Evolutionary conservation across 306 rosid genomes (phyloP).

Genomic region (Lagenaria siceraria): DNA sequence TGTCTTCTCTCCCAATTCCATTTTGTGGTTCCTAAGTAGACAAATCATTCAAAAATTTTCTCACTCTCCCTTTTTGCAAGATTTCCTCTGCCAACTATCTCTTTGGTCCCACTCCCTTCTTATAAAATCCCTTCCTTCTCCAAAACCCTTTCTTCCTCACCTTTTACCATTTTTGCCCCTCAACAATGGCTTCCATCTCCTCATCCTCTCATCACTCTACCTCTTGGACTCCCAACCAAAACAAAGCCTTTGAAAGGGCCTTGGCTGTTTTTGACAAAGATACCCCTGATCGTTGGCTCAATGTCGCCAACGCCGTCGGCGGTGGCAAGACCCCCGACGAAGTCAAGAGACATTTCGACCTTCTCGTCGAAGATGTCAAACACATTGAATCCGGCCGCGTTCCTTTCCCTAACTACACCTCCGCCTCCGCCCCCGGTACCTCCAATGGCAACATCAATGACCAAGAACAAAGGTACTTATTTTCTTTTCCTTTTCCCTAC

Average conservation of each 20-base stretch:
- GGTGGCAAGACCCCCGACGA: conserved; percentile 76
- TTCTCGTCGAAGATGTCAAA: conserved; percentile 63
- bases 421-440: conserved; percentile 12
- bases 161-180: neutral
- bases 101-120: conserved; percentile 14
- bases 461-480: conserved; percentile 44
- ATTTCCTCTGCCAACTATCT: conserved; percentile 50
- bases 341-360: conserved; percentile 67
- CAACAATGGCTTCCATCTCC: conserved; percentile 64
- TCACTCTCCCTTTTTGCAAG: conserved; percentile 15
- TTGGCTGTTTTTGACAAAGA: conserved; percentile 78
- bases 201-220: conserved; percentile 39
- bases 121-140: conserved; percentile 29
- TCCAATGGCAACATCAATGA: conserved; percentile 10
- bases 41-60: conserved; percentile 52
- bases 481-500: neutral
- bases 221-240: conserved; percentile 76
- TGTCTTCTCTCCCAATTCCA: conserved; percentile 20
- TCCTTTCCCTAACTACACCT: conserved; percentile 68
- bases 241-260: conserved; percentile 89
- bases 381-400: conserved; percentile 72
- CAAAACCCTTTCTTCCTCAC: conserved; percentile 16
- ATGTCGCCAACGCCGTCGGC: conserved; percentile 80
- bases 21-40: conserved; percentile 39
- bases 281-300: conserved; percentile 88